Base-by-base conservation (phyloP, 345 rosid species). In the Ailanthus altissimus region DNA sequence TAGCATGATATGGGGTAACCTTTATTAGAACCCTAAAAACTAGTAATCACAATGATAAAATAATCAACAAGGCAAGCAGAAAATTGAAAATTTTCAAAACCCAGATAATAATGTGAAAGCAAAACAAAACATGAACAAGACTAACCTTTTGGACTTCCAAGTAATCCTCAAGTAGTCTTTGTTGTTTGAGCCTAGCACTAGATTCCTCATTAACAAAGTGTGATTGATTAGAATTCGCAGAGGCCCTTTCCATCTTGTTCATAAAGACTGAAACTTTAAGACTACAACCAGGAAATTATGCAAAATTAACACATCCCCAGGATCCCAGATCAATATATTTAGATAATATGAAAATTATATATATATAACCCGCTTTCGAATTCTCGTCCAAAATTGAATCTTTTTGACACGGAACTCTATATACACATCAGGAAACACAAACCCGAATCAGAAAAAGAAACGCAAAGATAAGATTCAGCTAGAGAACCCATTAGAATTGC, bases 131-230 rank as follows among this genome's bases (percentile, higher is more conserved):
- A 26, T 1, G 23, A 15, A 67, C 5, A 54, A 47, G 12, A 43
- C 82, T 54, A 50, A 83, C 88, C 88, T 83, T 87, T 60, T 77
- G 86, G 74, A 87, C 69, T 43, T 75, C 81, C 72, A 84, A 73
- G 73, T 50, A 87, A 38, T 84, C 88, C 68, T 81, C 72, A 46
- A 83, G 62, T 5, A 84, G 69, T 53, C 25, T 79, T 80, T 83
- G 82, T 56, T 79, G 74, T 77, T 84, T 83, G 59, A 79, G 21
- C 70, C 38, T 65, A 49, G 66, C 76, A 62, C 26, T 76, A 15
- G 71, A 72, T 61, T 76, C 83, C 66, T 71, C 83, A 4, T 74
- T 67, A 25, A 58, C 73, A 65, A 49, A 42, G 28, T 65, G 25
- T 51, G 80, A 47, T 50, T 50, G 46, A 72, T 9, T 25, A 57